These are phyloP conservation scores for Ustilago crameri DNA, from an alignment of 1,284 basidiomycete species.

Conservation along the genomic window DNA sequence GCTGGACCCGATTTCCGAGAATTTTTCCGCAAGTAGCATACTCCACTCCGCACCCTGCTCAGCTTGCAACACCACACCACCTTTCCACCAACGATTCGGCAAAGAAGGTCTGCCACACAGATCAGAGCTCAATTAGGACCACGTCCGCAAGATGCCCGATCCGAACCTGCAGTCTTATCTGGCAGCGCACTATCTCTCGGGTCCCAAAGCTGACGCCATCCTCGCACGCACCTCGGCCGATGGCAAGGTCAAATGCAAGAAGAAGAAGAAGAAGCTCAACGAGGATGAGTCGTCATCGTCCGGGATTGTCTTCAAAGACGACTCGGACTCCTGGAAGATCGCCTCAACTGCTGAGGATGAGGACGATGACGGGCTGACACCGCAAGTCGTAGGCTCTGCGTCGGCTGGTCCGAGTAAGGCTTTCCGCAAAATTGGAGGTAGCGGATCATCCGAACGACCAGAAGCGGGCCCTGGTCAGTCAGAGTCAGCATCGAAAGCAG, in stretches of 20 bases:
- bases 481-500: neutral
- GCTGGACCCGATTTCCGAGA: slow-evolving; percentile 15
- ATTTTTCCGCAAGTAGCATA: neutral
- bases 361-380: slow-evolving; percentile 39
- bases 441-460: neutral
- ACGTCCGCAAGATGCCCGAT: slow-evolving; percentile 62
- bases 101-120: neutral
- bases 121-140: too few species aligned
- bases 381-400: slow-evolving; percentile 30
- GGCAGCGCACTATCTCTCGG: slow-evolving; percentile 85
- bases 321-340: slow-evolving; percentile 48
- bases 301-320: slow-evolving; percentile 57
- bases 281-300: slow-evolving; percentile 8
- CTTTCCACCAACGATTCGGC: neutral
- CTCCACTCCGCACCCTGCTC: slow-evolving; percentile 1
- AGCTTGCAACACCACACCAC: neutral
- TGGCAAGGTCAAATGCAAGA: slow-evolving; percentile 75
- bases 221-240: slow-evolving; percentile 74
- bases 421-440: slow-evolving; percentile 33
- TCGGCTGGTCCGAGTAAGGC: slow-evolving; percentile 6
- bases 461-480: neutral
- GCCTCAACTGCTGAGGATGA: slow-evolving; percentile 27
- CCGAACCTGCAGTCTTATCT: slow-evolving; percentile 71
- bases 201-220: slow-evolving; percentile 95
- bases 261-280: slow-evolving; percentile 73